Evolutionary conservation across 352 stramenopile species (phyloP), one percentile per base, ranked within the genome.

Genomic region (Globisporangium viniferum): DNA sequence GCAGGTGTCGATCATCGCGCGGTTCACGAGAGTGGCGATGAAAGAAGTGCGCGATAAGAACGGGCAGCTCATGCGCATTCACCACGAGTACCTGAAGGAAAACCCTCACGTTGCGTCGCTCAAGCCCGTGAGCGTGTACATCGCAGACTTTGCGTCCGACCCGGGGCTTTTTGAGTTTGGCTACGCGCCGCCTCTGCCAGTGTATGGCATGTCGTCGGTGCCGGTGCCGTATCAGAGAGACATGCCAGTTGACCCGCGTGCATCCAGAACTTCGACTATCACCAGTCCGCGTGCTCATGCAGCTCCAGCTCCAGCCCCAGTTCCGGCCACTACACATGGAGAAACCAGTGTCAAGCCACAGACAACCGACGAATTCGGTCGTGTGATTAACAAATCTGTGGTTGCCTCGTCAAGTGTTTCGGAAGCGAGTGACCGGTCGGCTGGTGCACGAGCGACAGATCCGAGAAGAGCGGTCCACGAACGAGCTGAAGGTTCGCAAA

Each of bases 11-110:
- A 87, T 95, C 54, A 78, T 93, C 22, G 76, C 85, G 3, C 82
- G 84, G 1, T 95, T 95, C 64, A 76, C 78, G 7, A 81, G 84
- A 20, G 88, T 80, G 15, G 74, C 78, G 1, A 84, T 92, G 74
- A 71, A 75, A 46, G 80, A 83, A 3, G 67, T 92, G 33, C 82
- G 83, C 5, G 83, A 93, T 70, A 95, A 95, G 76, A 93, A 95
- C 58, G 81, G 80, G 1, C 75, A 91, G 51, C 73, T 95, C 39
- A 84, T 89, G 78, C 79, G 81, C n/a, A 74, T 92, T 14, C 83
- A 83, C 57, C 74, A 79, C 29, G 84, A 92, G 58, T 95, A 95
- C 48, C 69, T 88, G 22, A 78, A 84, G 51, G 87, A 95, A 35
- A 91, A 95, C 59, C 87, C 85, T 8, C 75, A 84, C 54, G 49